phyloP scores from a whole-genome alignment of 352 stramenopile genomes.

The Phytophthora nicotianae region DNA sequence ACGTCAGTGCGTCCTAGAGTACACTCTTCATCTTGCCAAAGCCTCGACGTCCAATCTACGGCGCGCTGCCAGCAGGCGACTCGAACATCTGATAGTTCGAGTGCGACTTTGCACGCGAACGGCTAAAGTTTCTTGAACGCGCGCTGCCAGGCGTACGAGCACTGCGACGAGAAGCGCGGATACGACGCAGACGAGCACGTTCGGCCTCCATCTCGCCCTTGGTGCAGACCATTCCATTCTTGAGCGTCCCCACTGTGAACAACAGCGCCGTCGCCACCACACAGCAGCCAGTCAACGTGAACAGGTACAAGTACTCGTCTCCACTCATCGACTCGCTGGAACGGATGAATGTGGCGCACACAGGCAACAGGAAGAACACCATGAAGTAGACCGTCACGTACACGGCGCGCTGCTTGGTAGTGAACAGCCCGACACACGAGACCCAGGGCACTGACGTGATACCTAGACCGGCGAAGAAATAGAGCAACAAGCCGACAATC shows the following conservation, averaged over 20 bases:
- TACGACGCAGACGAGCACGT: slow-evolving; percentile 52
- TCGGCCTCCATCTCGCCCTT: slow-evolving; percentile 64
- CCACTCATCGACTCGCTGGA: slow-evolving; percentile 33
- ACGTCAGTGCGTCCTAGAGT: slow-evolving; percentile 20
- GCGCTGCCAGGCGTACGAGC: slow-evolving; percentile 63
- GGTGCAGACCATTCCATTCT: slow-evolving; percentile 76
- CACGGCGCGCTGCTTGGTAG: slow-evolving; percentile 60
- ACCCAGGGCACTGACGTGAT: slow-evolving; percentile 79
- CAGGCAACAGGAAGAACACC: slow-evolving; percentile 74
- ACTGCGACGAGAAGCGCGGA: slow-evolving; percentile 55
- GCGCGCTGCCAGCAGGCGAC: slow-evolving; percentile 54
- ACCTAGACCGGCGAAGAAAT: slow-evolving; percentile 82
- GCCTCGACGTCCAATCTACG: slow-evolving; percentile 35
- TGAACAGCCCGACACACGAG: slow-evolving; percentile 74
- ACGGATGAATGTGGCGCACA: slow-evolving; percentile 52
- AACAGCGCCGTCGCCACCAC: slow-evolving; percentile 50
- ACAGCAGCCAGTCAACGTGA: slow-evolving; percentile 50
- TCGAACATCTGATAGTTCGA: slow-evolving; percentile 78
- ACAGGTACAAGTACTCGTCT: slow-evolving; percentile 68
- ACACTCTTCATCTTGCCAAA: slow-evolving; percentile 28
- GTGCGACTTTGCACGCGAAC: slow-evolving; percentile 67
- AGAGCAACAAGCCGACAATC: slow-evolving; percentile 69
- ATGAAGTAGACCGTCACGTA: slow-evolving; percentile 74
- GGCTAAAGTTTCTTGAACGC: slow-evolving; percentile 64
- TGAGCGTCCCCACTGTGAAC: slow-evolving; percentile 57